These are phyloP conservation scores for Cutaneotrichosporon sp. DNA, from an alignment of 1,284 basidiomycete genomes.

Conservation along the genomic window DNA sequence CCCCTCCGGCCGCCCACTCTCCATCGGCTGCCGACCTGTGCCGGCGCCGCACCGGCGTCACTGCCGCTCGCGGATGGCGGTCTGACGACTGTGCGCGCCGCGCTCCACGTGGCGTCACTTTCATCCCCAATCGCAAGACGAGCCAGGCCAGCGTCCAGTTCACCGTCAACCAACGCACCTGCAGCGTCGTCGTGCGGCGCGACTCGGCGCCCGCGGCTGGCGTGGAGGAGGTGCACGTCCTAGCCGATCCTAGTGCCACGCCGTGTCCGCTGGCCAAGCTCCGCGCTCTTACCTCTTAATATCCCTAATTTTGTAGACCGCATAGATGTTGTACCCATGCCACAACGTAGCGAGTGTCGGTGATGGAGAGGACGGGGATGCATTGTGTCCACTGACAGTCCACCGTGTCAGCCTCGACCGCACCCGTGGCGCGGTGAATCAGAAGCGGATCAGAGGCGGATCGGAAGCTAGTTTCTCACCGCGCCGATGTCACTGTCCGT, in stretches of 20 bases:
- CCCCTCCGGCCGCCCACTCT: constrained; percentile 36
- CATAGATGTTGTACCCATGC: constrained; percentile 8
- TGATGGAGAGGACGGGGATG: no score
- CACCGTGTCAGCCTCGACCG: no score
- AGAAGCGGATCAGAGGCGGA: no score
- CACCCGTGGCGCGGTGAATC: no score
- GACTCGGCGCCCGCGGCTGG: constrained; percentile 19
- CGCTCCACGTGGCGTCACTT: background rate
- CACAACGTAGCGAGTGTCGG: background rate
- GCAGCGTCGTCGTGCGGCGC: constrained; percentile 13
- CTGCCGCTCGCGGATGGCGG: constrained; percentile 15
- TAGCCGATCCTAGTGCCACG: background rate
- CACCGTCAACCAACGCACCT: background rate
- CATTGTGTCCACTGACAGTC: no score
- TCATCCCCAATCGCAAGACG: background rate
- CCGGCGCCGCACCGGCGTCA: constrained; percentile 20
- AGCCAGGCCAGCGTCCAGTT: constrained; percentile 13
- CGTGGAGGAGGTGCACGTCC: constrained; percentile 24
- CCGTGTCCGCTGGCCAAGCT: constrained; percentile 2
- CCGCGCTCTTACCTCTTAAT: background rate
- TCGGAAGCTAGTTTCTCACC: no score
- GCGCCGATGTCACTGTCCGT: no score
- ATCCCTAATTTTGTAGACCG: constrained; percentile 7
- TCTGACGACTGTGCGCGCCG: constrained; percentile 15
- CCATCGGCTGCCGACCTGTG: constrained; percentile 36